A percentile compares a stretch with the other conserved stretches of the same genome.
Conservation (phyloP, 2,329 filamentous ascomycete genomes). For the Epichloe aotearoae region DNA sequence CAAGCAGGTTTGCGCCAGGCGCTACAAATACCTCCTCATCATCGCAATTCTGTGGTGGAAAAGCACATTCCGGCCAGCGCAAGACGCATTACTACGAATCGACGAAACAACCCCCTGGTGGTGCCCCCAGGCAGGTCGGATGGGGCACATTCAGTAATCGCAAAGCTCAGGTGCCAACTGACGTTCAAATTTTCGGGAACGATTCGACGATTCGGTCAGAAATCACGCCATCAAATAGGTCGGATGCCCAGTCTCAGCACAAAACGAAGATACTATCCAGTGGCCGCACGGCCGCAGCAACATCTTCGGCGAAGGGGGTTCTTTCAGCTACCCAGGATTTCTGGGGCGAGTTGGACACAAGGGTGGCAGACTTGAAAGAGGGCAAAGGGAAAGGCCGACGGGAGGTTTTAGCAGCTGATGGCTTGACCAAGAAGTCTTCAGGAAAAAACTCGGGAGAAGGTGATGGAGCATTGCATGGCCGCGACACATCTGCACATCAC, state of each 20-base stretch:
- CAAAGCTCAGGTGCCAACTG: slow-evolving; percentile 6
- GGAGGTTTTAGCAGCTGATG: background rate
- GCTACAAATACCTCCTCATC: background rate
- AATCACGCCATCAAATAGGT: slow-evolving; percentile 6
- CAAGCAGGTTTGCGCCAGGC: background rate
- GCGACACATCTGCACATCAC: background rate
- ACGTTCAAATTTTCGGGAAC: slow-evolving; percentile 6
- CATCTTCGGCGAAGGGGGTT: background rate
- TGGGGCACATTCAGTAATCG: slow-evolving; percentile 13
- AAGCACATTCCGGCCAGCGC: background rate
- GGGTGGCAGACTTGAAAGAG: slow-evolving; percentile 8
- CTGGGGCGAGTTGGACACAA: slow-evolving; percentile 14
- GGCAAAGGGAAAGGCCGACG: slow-evolving; percentile 1
- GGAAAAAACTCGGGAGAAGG: background rate
- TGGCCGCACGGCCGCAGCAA: background rate
- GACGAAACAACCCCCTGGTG: slow-evolving; percentile 1
- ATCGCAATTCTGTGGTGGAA: background rate
- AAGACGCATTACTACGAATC: slow-evolving; percentile 1
- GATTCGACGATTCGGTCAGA: slow-evolving; percentile 9
- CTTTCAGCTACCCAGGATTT: slow-evolving; percentile 9
- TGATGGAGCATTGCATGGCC: background rate
- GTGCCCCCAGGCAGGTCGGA: slow-evolving; percentile 6
- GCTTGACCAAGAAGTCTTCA: background rate
- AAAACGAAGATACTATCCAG: background rate
- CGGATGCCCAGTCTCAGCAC: background rate